Conservation (phyloP, 371 early-diverging fungal species). For the Circinella umbellata region DNA sequence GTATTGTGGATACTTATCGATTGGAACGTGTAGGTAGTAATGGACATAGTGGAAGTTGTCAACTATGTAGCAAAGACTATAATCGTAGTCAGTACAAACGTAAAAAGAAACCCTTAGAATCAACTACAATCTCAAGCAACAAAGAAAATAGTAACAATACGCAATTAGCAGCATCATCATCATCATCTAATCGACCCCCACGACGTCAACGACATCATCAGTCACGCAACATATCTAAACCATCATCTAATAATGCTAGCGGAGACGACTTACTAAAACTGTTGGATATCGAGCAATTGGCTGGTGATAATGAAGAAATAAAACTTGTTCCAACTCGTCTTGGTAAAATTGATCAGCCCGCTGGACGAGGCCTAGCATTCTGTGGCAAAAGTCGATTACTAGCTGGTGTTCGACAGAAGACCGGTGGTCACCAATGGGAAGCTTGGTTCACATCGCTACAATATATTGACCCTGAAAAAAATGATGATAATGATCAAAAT, state of each 20-base stretch:
- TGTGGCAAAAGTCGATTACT: slow-evolving; percentile 39
- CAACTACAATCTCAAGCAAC: not conserved
- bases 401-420: slow-evolving; percentile 38
- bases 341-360: slow-evolving; percentile 35
- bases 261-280: slow-evolving; percentile 7
- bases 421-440: slow-evolving; percentile 29
- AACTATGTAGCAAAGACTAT: slow-evolving; percentile 35
- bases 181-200: slow-evolving; percentile 1
- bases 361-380: slow-evolving; percentile 35
- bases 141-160: not conserved
- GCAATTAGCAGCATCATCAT: not conserved
- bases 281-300: slow-evolving; percentile 43
- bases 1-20: slow-evolving; percentile 39
- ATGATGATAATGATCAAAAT: not conserved
- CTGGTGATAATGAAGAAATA: slow-evolving; percentile 24
- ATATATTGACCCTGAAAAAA: slow-evolving; percentile 27
- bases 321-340: slow-evolving; percentile 26
- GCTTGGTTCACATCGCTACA: slow-evolving; percentile 43
- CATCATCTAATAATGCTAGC: not conserved
- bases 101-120: not conserved
- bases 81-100: slow-evolving; percentile 27
- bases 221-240: not conserved
- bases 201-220: slow-evolving; percentile 1
- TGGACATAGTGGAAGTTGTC: slow-evolving; percentile 24
- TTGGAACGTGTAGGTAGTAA: slow-evolving; percentile 27